Evolutionary conservation across 257 asterid species (phyloP).

Genomic region (Nicotiana undulata): DNA sequence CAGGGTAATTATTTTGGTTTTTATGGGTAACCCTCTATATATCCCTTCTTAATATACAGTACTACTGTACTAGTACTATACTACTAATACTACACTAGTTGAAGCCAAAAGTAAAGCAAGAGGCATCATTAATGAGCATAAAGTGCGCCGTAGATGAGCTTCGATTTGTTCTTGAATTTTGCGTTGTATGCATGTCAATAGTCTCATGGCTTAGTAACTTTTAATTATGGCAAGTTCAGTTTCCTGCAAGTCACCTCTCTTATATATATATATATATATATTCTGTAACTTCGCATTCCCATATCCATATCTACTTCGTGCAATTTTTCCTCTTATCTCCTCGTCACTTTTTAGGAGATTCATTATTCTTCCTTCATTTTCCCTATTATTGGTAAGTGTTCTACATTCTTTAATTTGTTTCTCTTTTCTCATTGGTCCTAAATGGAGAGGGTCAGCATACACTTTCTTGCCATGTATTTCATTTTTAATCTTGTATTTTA

Average conservation of each 20-base stretch:
- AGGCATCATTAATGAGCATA: conserved; percentile 42
- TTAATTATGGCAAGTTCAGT: background rate
- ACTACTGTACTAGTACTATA: too few relatives aligned
- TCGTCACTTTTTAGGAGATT: background rate
- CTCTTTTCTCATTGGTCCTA: background rate
- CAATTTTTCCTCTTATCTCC: background rate
- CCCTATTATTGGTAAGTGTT: background rate
- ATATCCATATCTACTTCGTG: background rate
- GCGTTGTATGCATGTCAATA: conserved; percentile 35
- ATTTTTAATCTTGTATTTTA: background rate
- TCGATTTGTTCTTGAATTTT: conserved; percentile 36
- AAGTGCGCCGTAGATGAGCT: conserved; percentile 49
- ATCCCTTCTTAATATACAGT: too few relatives aligned
- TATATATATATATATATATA: too few relatives aligned
- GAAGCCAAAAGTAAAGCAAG: background rate
- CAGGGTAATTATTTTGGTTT: too few relatives aligned
- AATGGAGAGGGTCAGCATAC: background rate
- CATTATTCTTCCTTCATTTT: background rate
- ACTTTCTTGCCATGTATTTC: background rate
- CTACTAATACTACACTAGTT: too few relatives aligned
- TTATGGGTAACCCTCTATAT: too few relatives aligned
- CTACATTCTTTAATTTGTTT: background rate
- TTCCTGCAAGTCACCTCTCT: background rate
- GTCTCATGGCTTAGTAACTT: conserved; percentile 18
- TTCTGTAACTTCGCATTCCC: too few relatives aligned